phyloP scores from a whole-genome alignment of 148 eudicot species.

The Chenopodium berlandieri region DNA sequence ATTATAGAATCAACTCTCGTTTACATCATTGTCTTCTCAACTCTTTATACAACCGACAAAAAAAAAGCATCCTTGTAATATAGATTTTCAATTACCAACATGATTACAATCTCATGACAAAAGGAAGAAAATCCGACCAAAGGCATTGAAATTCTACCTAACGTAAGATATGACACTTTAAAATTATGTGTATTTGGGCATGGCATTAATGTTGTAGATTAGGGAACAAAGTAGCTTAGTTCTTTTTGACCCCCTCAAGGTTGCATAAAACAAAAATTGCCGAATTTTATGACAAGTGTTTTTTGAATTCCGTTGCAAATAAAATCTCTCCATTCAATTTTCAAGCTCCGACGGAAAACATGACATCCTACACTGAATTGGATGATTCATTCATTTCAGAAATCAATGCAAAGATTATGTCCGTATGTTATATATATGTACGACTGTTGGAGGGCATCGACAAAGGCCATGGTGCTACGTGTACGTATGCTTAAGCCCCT shows the following conservation, averaged over 20 bases:
- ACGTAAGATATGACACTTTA: neutral
- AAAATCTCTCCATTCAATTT: neutral
- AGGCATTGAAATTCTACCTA: neutral
- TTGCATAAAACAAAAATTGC: neutral
- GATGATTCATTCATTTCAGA: neutral
- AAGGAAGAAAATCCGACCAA: neutral
- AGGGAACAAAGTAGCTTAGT: neutral
- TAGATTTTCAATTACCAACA: neutral
- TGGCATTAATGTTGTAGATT: neutral
- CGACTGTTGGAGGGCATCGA: too few relatives aligned
- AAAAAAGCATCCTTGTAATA: too few relatives aligned
- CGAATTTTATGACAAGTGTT: neutral
- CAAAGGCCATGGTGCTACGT: too few relatives aligned
- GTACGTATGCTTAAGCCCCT: too few relatives aligned
- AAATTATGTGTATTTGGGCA: neutral
- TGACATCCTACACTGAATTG: neutral
- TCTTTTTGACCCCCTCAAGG: neutral
- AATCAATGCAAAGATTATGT: neutral
- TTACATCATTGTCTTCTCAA: too few relatives aligned
- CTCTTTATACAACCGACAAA: too few relatives aligned
- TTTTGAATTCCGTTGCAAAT: neutral
- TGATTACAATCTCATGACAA: neutral
- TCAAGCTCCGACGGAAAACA: neutral
- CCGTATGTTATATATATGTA: too few relatives aligned
- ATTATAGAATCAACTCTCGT: too few relatives aligned